phyloP scores from a whole-genome alignment of 768 basidiomycete species.

The Nidularia pulvinata region DNA sequence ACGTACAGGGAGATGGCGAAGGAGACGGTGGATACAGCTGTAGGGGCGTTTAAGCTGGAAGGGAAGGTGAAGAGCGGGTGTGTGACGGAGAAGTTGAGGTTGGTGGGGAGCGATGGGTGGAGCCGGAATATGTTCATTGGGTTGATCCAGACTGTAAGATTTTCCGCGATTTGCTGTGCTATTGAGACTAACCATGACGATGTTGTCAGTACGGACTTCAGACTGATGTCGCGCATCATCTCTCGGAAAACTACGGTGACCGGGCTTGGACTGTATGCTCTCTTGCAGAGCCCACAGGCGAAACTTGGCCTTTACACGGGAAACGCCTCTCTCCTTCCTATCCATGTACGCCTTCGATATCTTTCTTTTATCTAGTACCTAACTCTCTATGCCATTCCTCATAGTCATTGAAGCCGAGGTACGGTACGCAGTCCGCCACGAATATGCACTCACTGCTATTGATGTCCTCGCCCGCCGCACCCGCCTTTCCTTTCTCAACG shows the following conservation, averaged over 20 bases:
- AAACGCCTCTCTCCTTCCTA: slow-evolving; percentile 68
- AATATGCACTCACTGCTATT: slow-evolving; percentile 91
- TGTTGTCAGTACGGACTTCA: slow-evolving; percentile 77
- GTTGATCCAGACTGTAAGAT: slow-evolving; percentile 80
- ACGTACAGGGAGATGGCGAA: slow-evolving; percentile 96
- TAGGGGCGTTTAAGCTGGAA: slow-evolving; percentile 74
- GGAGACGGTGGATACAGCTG: slow-evolving; percentile 89
- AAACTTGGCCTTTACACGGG: slow-evolving; percentile 87
- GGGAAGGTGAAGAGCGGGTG: slow-evolving; percentile 57
- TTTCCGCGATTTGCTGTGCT: slow-evolving; percentile 1
- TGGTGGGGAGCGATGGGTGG: slow-evolving; percentile 95
- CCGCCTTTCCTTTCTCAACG: slow-evolving; percentile 92
- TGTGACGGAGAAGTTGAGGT: slow-evolving; percentile 76
- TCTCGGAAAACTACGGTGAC: slow-evolving; percentile 95
- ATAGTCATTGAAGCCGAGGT: slow-evolving; percentile 92
- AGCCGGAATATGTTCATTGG: slow-evolving; percentile 96
- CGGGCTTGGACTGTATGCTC: slow-evolving; percentile 94
- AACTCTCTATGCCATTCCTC: not conserved
- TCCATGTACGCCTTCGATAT: slow-evolving; percentile 54
- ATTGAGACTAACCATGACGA: not conserved
- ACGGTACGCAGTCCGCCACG: slow-evolving; percentile 82
- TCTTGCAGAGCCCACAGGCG: slow-evolving; percentile 75
- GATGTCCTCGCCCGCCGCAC: slow-evolving; percentile 94
- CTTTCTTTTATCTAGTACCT: not conserved
- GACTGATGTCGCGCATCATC: slow-evolving; percentile 90